Evolutionary conservation across 306 rosid genomes (phyloP).

Genomic region (Astragalus membranaceus): DNA sequence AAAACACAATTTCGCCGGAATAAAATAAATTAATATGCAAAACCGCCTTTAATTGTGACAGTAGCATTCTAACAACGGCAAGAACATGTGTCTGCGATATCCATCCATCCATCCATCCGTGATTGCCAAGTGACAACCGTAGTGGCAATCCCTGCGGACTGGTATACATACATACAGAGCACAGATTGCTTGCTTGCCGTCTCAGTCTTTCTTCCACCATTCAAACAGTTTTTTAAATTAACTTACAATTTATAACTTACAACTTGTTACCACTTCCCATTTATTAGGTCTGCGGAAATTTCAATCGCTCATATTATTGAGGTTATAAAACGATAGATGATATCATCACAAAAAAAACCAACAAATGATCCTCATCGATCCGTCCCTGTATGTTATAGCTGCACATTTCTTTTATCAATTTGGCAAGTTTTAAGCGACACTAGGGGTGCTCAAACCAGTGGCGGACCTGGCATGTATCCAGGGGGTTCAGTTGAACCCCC

Average conservation of each 20-base stretch:
- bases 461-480: too few relatives aligned
- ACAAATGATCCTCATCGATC: background rate
- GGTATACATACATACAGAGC: background rate
- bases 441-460: too few relatives aligned
- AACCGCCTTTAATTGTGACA: background rate
- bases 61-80: background rate
- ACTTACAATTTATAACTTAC: conserved; percentile 13
- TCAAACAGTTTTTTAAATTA: background rate
- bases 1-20: too few relatives aligned
- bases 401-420: background rate
- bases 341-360: background rate
- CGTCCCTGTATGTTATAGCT: background rate
- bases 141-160: background rate
- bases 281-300: background rate
- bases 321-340: too few relatives aligned
- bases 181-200: conserved; percentile 24
- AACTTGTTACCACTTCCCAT: background rate
- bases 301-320: background rate
- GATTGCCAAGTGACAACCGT: background rate
- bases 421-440: too few relatives aligned
- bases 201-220: background rate
- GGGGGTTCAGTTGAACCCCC: too few relatives aligned
- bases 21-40: too few relatives aligned
- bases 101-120: background rate
- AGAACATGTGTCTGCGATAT: background rate